Percentiles rank a stretch among this genome's conserved stretches.
Conservation (phyloP, 495 filamentous ascomycete species). For the Penicillium fimorum region DNA sequence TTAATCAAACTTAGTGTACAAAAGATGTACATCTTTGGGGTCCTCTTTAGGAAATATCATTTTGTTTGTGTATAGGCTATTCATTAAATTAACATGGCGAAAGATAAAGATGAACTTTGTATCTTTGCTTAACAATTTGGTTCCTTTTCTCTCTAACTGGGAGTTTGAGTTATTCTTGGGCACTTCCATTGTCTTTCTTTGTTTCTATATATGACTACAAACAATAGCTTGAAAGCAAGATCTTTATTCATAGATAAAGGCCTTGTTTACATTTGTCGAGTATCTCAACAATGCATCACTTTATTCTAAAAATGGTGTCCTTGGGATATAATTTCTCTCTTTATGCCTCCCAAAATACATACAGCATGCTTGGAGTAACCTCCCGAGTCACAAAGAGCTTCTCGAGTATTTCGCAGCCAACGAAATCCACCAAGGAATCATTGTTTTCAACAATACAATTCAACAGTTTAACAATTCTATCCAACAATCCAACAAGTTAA, state of each 20-base stretch:
- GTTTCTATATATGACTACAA: neutral
- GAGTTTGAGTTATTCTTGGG: neutral
- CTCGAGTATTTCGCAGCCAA: neutral
- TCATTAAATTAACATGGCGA: neutral
- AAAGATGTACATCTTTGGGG: neutral
- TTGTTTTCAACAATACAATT: neutral
- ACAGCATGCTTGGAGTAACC: neutral
- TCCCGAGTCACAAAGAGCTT: neutral
- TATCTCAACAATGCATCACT: neutral
- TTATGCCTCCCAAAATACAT: neutral
- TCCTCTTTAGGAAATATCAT: neutral
- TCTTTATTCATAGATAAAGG: neutral
- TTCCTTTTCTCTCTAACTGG: neutral
- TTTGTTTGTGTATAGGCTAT: neutral
- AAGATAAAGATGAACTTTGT: neutral
- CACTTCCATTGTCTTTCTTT: neutral
- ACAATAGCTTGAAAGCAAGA: neutral
- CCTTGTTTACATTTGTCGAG: neutral
- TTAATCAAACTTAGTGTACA: neutral
- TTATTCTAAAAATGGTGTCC: neutral
- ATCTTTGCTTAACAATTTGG: neutral
- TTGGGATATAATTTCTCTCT: neutral
- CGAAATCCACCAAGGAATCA: neutral
- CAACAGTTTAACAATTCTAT: neutral
- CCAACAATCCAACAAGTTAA: neutral